Evolutionary conservation across 2,329 filamentous ascomycete species (phyloP), one percentile per base, ranked within the genome.

Genomic region (Blumeria graminis): DNA sequence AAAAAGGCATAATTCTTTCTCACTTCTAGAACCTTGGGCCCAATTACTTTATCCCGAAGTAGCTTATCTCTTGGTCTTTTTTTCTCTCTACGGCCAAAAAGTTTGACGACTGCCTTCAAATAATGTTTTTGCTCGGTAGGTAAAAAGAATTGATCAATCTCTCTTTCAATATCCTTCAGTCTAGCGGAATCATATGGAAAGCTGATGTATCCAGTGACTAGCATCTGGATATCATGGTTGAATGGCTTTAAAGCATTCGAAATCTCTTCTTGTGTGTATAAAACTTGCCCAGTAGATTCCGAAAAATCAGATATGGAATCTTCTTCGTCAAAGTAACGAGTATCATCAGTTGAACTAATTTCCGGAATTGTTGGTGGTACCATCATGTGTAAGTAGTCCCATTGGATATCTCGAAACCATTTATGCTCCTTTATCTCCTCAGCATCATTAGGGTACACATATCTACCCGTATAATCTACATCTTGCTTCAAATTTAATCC

Each of bases 311-410:
- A 79, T 55, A 90, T 78, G 33, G 82, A 74, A 43, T 85, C 80
- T 60, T 87, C 85, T 58, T 88, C 82, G 58, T 94, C 86, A 65
- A 96, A 96, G 66, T 94, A 96, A 63, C 84, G 86, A 0, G 88
- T 92, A 65, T 89, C 84, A 55, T 84, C 81, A 60, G 74, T 71
- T 34, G 73, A 71, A 41, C 73, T 72, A 28, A 95, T 80, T 9
- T 79, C 75, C 0, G 90, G 90, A 0, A 93, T 72, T 63, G 93
- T 90, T 0, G 89, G 89, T 0, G 90, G 89, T 8, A 72, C 71
- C 56, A 78, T 75, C 36, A 76, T 69, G 63, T 92, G 84, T 14
- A 94, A 69, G 0, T 76, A 76, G 13, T 84, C 78, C 92, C 87
- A 96, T 0, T 78, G 76, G 14, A 93, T 78, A 54, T 80, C 78